A percentile compares a stretch with the other conserved stretches of the same genome.
These are phyloP conservation scores for Telfairia occidentalis DNA, from an alignment of 331 rosid genomes.

Conservation along the genomic window DNA sequence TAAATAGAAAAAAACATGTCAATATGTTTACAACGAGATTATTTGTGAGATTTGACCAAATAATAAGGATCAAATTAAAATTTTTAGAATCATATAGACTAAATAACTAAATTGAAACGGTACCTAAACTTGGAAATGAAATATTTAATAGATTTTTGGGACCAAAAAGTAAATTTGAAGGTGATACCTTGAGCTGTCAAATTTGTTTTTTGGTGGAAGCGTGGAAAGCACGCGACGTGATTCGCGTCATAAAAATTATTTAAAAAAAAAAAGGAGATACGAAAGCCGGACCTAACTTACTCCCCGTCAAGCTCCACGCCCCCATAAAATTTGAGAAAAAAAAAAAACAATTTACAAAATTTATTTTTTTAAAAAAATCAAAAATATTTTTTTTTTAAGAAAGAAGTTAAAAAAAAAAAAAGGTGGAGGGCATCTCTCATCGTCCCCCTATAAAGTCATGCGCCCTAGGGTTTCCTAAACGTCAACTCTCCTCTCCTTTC, in stretches of 20 bases:
- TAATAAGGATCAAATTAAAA: too few species aligned
- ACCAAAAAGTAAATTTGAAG: not conserved
- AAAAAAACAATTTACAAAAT: too few species aligned
- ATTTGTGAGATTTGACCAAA: too few species aligned
- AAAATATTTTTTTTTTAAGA: too few species aligned
- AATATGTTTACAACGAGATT: too few species aligned
- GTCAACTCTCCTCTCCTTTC: not conserved
- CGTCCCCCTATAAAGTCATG: not conserved
- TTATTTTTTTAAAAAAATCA: too few species aligned
- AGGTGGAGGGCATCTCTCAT: not conserved
- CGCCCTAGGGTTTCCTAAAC: not conserved
- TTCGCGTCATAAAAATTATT: not conserved
- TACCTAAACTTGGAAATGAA: too few species aligned
- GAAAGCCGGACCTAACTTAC: not conserved
- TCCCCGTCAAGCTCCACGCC: not conserved
- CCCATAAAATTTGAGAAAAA: not conserved
- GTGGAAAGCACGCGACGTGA: not conserved
- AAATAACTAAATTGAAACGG: too few species aligned
- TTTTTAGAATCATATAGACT: too few species aligned
- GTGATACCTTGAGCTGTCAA: not conserved
- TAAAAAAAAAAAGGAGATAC: not conserved
- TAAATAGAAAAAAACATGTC: too few species aligned
- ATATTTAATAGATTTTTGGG: too few species aligned
- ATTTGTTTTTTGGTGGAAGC: not conserved
- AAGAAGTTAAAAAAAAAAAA: not conserved